Percentiles rank a stretch among this genome's conserved stretches.
phyloP scores from a whole-genome alignment of 2,329 filamentous ascomycete genomes.

The Sphaerulina populicola region DNA sequence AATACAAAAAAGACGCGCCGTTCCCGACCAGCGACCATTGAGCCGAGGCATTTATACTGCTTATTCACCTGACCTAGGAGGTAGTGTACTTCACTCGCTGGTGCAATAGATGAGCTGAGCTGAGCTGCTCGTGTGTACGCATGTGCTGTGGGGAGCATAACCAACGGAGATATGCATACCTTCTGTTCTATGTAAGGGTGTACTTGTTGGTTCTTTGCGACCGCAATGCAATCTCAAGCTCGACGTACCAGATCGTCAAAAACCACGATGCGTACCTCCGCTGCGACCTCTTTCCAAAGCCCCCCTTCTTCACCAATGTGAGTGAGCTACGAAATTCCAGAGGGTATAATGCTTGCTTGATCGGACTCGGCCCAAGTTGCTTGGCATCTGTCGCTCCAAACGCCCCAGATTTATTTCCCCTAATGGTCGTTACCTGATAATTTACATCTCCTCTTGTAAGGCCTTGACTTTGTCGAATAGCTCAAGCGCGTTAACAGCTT shows the following conservation, averaged over 20 bases:
- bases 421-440: background rate
- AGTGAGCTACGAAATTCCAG: background rate
- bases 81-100: too few relatives aligned
- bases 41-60: constrained; percentile 2
- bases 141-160: background rate
- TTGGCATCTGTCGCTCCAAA: background rate
- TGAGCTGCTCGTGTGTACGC: too few relatives aligned
- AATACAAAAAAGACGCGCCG: background rate
- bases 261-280: background rate
- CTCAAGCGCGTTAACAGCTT: constrained; percentile 38
- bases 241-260: background rate
- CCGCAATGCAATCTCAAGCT: background rate
- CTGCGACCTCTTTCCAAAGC: background rate
- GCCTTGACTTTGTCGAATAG: constrained; percentile 40
- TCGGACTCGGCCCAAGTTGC: background rate
- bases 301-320: background rate
- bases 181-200: background rate
- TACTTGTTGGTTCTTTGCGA: background rate
- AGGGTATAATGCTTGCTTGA: background rate
- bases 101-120: too few relatives aligned
- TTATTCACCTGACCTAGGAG: background rate
- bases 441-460: constrained; percentile 36
- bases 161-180: background rate
- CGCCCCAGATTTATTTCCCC: background rate
- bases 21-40: background rate